These are phyloP conservation scores for Cynara cardunculus DNA, from an alignment of 129 eudicot genomes.

Conservation along the genomic window DNA sequence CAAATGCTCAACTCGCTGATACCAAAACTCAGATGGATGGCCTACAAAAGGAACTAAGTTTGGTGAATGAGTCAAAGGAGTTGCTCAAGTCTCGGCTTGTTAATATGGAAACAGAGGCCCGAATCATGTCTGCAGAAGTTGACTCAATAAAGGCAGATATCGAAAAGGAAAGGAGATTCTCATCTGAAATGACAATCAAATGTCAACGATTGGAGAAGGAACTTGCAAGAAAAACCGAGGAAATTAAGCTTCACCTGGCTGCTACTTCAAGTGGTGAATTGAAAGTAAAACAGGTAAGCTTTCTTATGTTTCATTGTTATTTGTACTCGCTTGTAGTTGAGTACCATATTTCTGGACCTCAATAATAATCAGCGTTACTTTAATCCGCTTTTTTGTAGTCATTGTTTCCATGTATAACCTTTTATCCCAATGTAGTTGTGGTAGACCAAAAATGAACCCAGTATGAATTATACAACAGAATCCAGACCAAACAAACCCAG, in stretches of 20 bases:
- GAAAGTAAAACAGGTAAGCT: conserved; percentile 68
- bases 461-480: too few relatives aligned
- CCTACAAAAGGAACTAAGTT: conserved; percentile 51
- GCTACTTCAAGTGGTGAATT: conserved; percentile 37
- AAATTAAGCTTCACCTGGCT: conserved; percentile 42
- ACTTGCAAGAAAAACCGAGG: conserved; percentile 33
- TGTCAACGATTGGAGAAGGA: conserved; percentile 50
- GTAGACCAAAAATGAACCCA: too few relatives aligned
- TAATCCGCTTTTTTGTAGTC: too few relatives aligned
- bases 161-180: conserved; percentile 39
- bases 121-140: conserved; percentile 41
- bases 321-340: neutral
- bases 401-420: too few relatives aligned
- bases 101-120: conserved; percentile 43
- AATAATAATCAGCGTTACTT: too few relatives aligned
- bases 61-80: conserved; percentile 53
- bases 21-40: conserved; percentile 40
- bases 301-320: neutral
- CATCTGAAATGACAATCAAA: conserved; percentile 43
- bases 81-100: conserved; percentile 45
- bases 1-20: conserved; percentile 38
- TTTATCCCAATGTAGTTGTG: too few relatives aligned
- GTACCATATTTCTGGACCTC: too few relatives aligned
- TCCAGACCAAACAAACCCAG: too few relatives aligned
- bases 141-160: conserved; percentile 42